Base-by-base conservation (phyloP, 1,139 yeast genomes). In the Lizanozyma gosingica region DNA sequence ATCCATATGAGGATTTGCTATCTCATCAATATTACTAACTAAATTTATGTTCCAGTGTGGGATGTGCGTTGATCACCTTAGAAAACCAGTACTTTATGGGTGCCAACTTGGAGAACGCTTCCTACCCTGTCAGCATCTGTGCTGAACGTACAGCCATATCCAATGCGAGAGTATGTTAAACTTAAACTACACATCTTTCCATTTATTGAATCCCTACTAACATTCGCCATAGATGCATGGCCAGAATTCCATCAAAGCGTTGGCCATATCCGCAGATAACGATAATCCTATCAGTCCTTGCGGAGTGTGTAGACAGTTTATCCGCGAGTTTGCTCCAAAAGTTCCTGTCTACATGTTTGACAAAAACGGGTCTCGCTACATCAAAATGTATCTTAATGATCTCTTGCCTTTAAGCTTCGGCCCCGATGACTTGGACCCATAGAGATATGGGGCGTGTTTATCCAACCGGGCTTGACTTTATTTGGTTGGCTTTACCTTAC, bases 21-120 rank as follows among this genome's bases (percentile, higher is more conserved):
- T 22, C 14, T 14, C 18, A 15, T 18, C 18, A 29, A 17, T 6
- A 22, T 4, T 45, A 55, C 64, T 57, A 55, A 57, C 57, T 8
- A 18, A 11, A 14, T 32, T 18, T 6, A n/a, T 3, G 2, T n/a
- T 34, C 17, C 37, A 72, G 90, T 37, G 98, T 92, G 2, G 97
- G 97, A 0, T 86, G 95, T 41, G 77, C 81, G 1, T 52, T 90
- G 1, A 54, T 84, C 29, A 70, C 87, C 0, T 55, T 55, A 1
- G 60, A 67, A 8, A 83, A 78, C 3, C 62, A 65, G 16, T 65
- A 57, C 37, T 62, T 81, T 33, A 57, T 62, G 11, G 98, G 97
- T 3, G 95, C 94, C 38, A 92, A 92, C 51, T 79, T 92, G 18
- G 98, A 92, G 56, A 92, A 90, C 56, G 97, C 97, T 2, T 80